phyloP scores from a whole-genome alignment of 495 filamentous ascomycete genomes.

The Amphirosellinia nigrospora region DNA sequence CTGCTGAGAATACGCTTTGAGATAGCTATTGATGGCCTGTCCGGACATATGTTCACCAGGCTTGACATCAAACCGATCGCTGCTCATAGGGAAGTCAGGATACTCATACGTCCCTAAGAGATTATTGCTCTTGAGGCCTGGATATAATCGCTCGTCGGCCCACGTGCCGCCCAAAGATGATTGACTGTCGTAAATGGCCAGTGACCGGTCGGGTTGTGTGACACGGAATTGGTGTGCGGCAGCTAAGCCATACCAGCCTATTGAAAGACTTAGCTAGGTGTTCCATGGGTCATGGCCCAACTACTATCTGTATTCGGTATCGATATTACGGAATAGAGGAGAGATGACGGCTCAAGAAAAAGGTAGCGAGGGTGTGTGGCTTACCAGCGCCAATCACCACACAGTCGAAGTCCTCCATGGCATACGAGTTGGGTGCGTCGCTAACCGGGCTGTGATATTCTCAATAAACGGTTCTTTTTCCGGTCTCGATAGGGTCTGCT shows the following conservation, averaged over 20 bases:
- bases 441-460: not conserved
- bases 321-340: not conserved
- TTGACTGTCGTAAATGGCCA: slow-evolving; percentile 48
- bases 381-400: slow-evolving; percentile 55
- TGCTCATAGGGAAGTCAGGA: slow-evolving; percentile 75
- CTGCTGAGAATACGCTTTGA: slow-evolving; percentile 61
- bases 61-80: slow-evolving; percentile 61
- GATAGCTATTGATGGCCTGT: slow-evolving; percentile 64
- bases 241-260: slow-evolving; percentile 51
- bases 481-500: not conserved
- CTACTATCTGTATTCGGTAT: not conserved
- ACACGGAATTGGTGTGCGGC: slow-evolving; percentile 50
- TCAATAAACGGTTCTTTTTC: not conserved
- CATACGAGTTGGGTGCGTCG: not conserved
- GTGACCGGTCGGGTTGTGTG: slow-evolving; percentile 44
- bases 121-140: slow-evolving; percentile 67
- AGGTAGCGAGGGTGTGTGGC: slow-evolving; percentile 18
- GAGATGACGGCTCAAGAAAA: not conserved
- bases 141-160: slow-evolving; percentile 68
- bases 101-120: slow-evolving; percentile 69
- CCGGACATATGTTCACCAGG: slow-evolving; percentile 72
- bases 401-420: slow-evolving; percentile 51
- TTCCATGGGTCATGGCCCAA: not conserved
- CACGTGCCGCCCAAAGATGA: slow-evolving; percentile 70
- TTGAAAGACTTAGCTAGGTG: slow-evolving; percentile 2